A percentile compares a stretch with the other conserved stretches of the same genome.
These are phyloP conservation scores for Pythium plurisporium DNA, from an alignment of 352 stramenopile genomes.

Conservation along the genomic window DNA sequence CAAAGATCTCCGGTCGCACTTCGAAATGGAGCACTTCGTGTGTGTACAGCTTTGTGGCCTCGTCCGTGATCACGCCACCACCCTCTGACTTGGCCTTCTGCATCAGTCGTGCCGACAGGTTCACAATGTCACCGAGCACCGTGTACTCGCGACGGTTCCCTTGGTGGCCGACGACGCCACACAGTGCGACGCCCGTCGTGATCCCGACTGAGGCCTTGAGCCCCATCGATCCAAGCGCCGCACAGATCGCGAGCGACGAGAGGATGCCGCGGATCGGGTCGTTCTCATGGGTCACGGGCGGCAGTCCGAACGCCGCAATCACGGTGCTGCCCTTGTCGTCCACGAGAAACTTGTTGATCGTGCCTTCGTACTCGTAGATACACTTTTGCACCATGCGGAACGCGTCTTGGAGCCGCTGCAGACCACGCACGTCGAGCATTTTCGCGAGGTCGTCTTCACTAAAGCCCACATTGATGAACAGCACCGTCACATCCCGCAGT, in stretches of 20 bases:
- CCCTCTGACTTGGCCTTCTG: slow-evolving; percentile 80
- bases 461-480: slow-evolving; percentile 95
- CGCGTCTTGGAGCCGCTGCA: slow-evolving; percentile 73
- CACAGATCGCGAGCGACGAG: slow-evolving; percentile 81
- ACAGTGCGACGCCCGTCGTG: slow-evolving; percentile 89
- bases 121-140: slow-evolving; percentile 92
- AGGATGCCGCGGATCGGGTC: slow-evolving; percentile 89
- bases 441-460: slow-evolving; percentile 72
- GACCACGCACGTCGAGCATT: slow-evolving; percentile 64
- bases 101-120: slow-evolving; percentile 91
- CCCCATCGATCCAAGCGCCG: slow-evolving; percentile 48
- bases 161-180: slow-evolving; percentile 89
- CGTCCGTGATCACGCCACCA: slow-evolving; percentile 87
- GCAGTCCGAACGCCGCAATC: slow-evolving; percentile 91
- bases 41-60: slow-evolving; percentile 77
- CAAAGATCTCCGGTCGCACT: slow-evolving; percentile 78
- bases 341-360: slow-evolving; percentile 96
- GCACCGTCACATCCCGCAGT: slow-evolving; percentile 85
- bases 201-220: slow-evolving; percentile 90
- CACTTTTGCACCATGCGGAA: slow-evolving; percentile 85
- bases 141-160: slow-evolving; percentile 92
- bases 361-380: slow-evolving; percentile 94
- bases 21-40: slow-evolving; percentile 89
- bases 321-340: slow-evolving; percentile 94
- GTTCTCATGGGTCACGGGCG: slow-evolving; percentile 91